A percentile compares a stretch with the other conserved stretches of the same genome.
Evolutionary conservation across 2,329 filamentous ascomycete species (phyloP).

Genomic region (Fusarium duplospermum): DNA sequence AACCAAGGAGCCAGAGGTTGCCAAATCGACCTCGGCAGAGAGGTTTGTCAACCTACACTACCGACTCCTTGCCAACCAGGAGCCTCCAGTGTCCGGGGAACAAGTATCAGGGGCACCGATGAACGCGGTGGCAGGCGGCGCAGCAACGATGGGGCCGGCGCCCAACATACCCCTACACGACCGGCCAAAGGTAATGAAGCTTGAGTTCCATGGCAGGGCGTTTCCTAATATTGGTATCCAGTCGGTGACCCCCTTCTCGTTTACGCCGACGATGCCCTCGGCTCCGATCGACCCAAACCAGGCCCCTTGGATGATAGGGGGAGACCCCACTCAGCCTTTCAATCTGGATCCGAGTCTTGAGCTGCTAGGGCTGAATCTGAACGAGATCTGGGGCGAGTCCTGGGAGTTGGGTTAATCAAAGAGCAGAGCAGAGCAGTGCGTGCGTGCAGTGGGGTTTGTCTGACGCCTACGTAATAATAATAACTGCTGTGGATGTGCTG

Average conservation of each 20-base stretch:
- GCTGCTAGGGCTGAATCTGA: constrained; percentile 64
- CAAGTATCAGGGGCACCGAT: constrained; percentile 40
- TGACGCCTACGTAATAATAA: constrained; percentile 41
- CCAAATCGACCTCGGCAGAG: constrained; percentile 69
- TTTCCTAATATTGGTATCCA: constrained; percentile 49
- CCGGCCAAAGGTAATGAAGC: constrained; percentile 53
- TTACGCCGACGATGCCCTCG: constrained; percentile 51
- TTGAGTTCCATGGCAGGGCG: constrained; percentile 40
- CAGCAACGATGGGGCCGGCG: constrained; percentile 41
- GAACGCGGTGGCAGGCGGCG: constrained; percentile 31
- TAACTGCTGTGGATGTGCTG: constrained; percentile 28
- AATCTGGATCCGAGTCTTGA: constrained; percentile 67
- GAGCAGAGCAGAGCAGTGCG: neutral
- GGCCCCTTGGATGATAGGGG: constrained; percentile 50
- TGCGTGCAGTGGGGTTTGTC: constrained; percentile 1
- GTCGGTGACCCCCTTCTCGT: constrained; percentile 57
- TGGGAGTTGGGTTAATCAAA: constrained; percentile 55
- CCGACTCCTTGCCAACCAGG: constrained; percentile 66
- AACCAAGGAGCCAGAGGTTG: constrained; percentile 66
- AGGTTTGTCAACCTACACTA: constrained; percentile 70
- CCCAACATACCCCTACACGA: constrained; percentile 52
- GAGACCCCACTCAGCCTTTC: constrained; percentile 52
- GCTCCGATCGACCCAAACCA: constrained; percentile 50
- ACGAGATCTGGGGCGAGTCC: constrained; percentile 66
- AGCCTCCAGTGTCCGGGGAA: constrained; percentile 54